phyloP scores from a whole-genome alignment of 805 yeast species.

The Kazachstania bromeliacearum region DNA sequence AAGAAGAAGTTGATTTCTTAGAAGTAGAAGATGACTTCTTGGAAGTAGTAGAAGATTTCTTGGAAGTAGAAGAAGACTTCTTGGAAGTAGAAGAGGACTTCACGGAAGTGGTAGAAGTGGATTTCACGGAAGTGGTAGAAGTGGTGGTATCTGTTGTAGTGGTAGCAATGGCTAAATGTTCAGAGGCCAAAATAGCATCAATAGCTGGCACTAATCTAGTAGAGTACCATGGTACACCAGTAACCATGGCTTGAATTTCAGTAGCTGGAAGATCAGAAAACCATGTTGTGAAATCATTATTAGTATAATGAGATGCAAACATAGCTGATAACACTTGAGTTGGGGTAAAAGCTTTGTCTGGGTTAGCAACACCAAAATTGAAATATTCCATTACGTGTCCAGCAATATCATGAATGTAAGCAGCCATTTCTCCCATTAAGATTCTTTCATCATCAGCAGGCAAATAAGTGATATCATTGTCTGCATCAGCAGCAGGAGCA shows the following conservation, averaged over 20 bases:
- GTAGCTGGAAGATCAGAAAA: conserved; percentile 18
- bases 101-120: neutral
- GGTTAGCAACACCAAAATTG: conserved; percentile 7
- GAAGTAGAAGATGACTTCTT: conserved; percentile 17
- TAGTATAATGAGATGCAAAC: conserved; percentile 2
- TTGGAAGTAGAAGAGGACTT: neutral
- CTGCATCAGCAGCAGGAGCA: conserved; percentile 3
- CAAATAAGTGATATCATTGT: conserved; percentile 5
- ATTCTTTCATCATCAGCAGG: conserved; percentile 3
- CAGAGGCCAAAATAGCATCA: conserved; percentile 2
- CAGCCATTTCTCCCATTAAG: conserved; percentile 6
- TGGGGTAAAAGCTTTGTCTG: conserved; percentile 3
- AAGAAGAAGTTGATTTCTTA: conserved; percentile 9
- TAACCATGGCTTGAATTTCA: conserved; percentile 5
- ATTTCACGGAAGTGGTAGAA: conserved; percentile 1
- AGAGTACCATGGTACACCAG: conserved; percentile 9
- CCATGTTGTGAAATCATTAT: conserved; percentile 27
- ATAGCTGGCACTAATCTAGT: conserved; percentile 1
- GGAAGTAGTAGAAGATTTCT: conserved; percentile 3
- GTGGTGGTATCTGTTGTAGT: conserved; percentile 2
- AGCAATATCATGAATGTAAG: conserved; percentile 8
- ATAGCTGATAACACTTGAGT: neutral
- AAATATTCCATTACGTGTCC: conserved; percentile 5
- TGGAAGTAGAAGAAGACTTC: conserved; percentile 8
- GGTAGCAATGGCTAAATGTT: neutral